Evolutionary conservation across 169 alveolate species (phyloP), one percentile per base, ranked within the genome.

Genomic region (Babesia gibsoni): DNA sequence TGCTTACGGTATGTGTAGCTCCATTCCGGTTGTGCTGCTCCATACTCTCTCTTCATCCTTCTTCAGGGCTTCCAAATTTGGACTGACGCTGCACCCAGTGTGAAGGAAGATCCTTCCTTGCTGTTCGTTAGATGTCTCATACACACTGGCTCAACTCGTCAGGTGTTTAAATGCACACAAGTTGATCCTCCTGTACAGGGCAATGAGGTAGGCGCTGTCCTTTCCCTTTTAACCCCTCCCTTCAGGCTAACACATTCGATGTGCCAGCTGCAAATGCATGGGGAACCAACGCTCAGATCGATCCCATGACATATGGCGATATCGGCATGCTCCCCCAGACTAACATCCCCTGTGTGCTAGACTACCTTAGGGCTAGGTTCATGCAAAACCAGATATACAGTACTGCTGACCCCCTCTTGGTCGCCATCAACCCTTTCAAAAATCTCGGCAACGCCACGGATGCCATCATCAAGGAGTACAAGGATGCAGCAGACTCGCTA

Each of bases 81-180:
- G 97, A 84, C 95, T 32, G 96, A 92, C 52, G 64, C 86, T 54
- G 96, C 97, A 10, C 97, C 97, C 22, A 72, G 94, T 29, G 92
- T 93, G 48, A 88, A 83, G 72, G 84, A 91, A 59, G 87, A 93
- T 66, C 97, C 97, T 2, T 88, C 90, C 42, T 54, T 89, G 50
- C 87, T 93, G 91, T 93, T 93, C 72, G 97, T 94, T 18, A 93
- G 91, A 74, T 93, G 97, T 65, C 86, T 91, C 29, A 97, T 93
- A 7, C 96, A 89, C 56, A 91, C 88, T 8, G 97, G 95, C 1
- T 90, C 96, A 4, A 93, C 89, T 1, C 72, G 78, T 35, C 92
- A 89, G 18, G 73, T 57, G 37, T 70, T 92, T 8, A 59, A 65
- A 27, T 88, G 91, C 35, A 87, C 89, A 61, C 97, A 93, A 70